Evolutionary conservation across 2,329 filamentous ascomycete species (phyloP), one percentile per base, ranked within the genome.

Genomic region (Clarireedia homoeocarpa): DNA sequence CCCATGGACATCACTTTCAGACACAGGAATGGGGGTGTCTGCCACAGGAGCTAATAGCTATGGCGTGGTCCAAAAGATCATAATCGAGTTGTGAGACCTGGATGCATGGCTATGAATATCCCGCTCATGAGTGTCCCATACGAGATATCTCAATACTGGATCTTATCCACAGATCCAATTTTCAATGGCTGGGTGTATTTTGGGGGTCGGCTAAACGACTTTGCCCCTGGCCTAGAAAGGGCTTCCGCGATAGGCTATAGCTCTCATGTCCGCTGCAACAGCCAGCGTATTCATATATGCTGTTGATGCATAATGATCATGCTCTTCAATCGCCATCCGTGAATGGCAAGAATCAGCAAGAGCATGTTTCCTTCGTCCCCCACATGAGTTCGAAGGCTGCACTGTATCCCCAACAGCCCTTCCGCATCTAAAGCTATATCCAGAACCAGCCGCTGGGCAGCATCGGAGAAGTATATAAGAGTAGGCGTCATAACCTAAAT

Each of bases 51-150:
- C 20, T 3, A 20, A 20, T 20, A 20, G 20, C 20, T 2, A 20
- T 20, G 20, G 20, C 20, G 20, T 20, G 20, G 20, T 20, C 20
- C 20, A 20, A 20, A 20, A 20, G 20, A 20, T 20, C 20, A 20
- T 20, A 20, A 20, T 20, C 20, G 20, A 20, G 20, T 20, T 20
- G 2, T 67, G 12, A 69, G 66, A 4, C 67, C 68, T 2, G 74
- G 73, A 58, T 71, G 75, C 70, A 76, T 71, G 1, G 72, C 70
- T 9, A 73, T 73, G 57, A 76, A 76, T 1, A 70, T 73, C 23
- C 71, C 72, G 5, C 74, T 73, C 10, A 76, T 58, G 6, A 63
- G 44, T 15, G 59, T 63, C 60, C 6, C 15, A 27, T 48, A 48
- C 14, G 14, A 48, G 14, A 47, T n/a, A 47, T 5, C 6, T 24